Evolutionary conservation across 2,329 filamentous ascomycete genomes (phyloP), one percentile per base, ranked within the genome.

Genomic region (Trichoderma oligosporum): DNA sequence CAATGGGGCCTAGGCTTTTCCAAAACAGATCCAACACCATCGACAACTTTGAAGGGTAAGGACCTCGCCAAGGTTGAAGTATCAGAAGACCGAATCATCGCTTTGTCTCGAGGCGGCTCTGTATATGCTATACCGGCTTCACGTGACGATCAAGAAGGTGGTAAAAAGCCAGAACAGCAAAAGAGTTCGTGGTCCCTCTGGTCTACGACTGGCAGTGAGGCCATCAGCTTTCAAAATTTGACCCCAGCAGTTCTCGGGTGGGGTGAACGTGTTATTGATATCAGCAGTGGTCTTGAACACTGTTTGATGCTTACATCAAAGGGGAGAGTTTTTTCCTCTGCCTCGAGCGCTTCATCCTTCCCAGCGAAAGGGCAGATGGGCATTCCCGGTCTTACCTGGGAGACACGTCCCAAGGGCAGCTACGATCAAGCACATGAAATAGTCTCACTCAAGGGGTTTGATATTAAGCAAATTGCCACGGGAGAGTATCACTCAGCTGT

Each of bases 1-100:
- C 92, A 97, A 74, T 99, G 94, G 94, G 94, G 94, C 1, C 79
- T 80, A 3, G 89, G 80, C 3, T 97, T 87, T 69, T 87, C 87
- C 6, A 78, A 82, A 56, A 78, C 83, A 4, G 76, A 83, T 27
- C 81, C 77, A 8, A 75, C 78, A 27, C 94, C 93, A 0, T 79
- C 79, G 1, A 76, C 80, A 47, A 97, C 93, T 0, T 74, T 99
- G 54, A 84, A 75, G 59, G 93, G 92, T 56, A 96, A 95, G 70
- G 82, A 96, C 65, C 76, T 97, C 48, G 74, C 81, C 58, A 89
- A 89, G 57, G 75, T 97, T 41, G 82, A 84, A 38, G 79, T 96
- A 47, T 96, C 92, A 0, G 78, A 81, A 60, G 92, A 97, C 70
- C 87, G 92, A 16, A 85, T 99, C 47, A 80, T 97, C 56, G 91